These are phyloP conservation scores for Neopestalotiopsis sp. DNA, from an alignment of 2,329 filamentous ascomycete species.

Conservation along the genomic window DNA sequence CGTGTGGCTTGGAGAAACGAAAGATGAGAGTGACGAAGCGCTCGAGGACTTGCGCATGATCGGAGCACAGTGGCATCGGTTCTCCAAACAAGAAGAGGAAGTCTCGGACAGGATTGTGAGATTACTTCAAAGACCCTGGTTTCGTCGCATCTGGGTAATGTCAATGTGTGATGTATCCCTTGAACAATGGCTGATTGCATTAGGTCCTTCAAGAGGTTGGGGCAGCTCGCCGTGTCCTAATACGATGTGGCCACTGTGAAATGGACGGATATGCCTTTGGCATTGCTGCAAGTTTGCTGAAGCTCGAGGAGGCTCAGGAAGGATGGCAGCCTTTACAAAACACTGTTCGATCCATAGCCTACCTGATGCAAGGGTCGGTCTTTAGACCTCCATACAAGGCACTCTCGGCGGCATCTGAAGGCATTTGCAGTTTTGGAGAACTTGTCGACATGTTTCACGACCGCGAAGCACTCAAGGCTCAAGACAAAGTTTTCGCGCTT, in stretches of 20 bases:
- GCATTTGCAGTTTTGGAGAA: slow-evolving; percentile 16
- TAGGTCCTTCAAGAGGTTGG: slow-evolving; percentile 1
- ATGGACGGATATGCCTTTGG: background rate
- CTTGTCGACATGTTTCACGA: slow-evolving; percentile 26
- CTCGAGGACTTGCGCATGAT: background rate
- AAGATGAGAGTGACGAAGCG: slow-evolving; percentile 20
- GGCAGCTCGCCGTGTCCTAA: background rate
- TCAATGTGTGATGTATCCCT: background rate
- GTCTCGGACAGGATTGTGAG: background rate
- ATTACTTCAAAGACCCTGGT: slow-evolving; percentile 6
- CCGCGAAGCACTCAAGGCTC: slow-evolving; percentile 22
- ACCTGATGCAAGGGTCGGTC: slow-evolving; percentile 22
- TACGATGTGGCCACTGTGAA: background rate
- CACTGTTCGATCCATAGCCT: slow-evolving; percentile 14
- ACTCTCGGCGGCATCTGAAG: slow-evolving; percentile 13
- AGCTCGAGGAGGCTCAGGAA: background rate
- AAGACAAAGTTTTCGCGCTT: slow-evolving; percentile 28
- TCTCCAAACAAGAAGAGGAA: background rate
- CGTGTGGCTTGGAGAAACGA: slow-evolving; percentile 25
- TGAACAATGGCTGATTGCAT: background rate
- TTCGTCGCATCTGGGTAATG: background rate
- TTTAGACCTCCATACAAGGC: background rate
- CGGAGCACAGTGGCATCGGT: background rate
- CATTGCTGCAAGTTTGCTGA: background rate
- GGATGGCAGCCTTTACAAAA: background rate